A percentile compares a stretch with the other conserved stretches of the same genome.
Evolutionary conservation across 176 grass and related monocot species (phyloP).

Genomic region (Hordeum vulgare): DNA sequence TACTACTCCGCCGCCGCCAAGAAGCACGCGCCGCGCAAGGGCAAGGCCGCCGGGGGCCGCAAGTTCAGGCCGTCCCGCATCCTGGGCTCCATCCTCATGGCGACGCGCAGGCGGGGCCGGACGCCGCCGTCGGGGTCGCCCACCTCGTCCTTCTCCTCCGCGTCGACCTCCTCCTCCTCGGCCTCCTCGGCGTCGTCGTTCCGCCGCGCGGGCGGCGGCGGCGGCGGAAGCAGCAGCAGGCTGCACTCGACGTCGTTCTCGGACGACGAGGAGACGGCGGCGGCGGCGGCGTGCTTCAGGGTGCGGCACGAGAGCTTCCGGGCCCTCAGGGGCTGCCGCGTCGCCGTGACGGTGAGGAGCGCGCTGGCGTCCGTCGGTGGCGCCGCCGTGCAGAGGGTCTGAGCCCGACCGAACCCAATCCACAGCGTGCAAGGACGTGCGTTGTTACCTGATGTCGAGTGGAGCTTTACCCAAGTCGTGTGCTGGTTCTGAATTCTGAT

Average conservation of each 20-base stretch:
- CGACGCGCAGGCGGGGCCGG: background rate
- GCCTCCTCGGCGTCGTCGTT: constrained; percentile 24
- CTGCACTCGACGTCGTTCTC: background rate
- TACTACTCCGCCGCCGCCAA: constrained; percentile 36
- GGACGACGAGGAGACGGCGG: constrained; percentile 11
- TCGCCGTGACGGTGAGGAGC: constrained; percentile 35
- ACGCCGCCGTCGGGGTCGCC: constrained; percentile 4
- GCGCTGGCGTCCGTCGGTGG: constrained; percentile 25
- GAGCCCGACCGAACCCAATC: background rate
- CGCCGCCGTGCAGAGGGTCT: background rate
- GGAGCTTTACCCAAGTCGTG: background rate
- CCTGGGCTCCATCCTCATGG: constrained; percentile 46
- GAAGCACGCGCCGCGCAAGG: background rate
- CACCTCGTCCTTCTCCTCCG: constrained; percentile 25
- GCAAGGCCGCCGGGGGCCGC: constrained; percentile 4
- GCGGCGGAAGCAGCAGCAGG: background rate
- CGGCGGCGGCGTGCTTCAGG: constrained; percentile 35
- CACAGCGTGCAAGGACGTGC: background rate
- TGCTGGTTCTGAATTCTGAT: background rate
- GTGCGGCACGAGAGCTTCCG: constrained; percentile 34
- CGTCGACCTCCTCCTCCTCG: background rate
- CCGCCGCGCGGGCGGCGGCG: constrained; percentile 1
- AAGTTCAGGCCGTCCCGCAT: constrained; percentile 26
- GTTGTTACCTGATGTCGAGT: background rate
- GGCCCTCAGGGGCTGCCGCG: constrained; percentile 26